Evolutionary conservation across 768 basidiomycete species (phyloP).

Genomic region (Tricholomella constricta): DNA sequence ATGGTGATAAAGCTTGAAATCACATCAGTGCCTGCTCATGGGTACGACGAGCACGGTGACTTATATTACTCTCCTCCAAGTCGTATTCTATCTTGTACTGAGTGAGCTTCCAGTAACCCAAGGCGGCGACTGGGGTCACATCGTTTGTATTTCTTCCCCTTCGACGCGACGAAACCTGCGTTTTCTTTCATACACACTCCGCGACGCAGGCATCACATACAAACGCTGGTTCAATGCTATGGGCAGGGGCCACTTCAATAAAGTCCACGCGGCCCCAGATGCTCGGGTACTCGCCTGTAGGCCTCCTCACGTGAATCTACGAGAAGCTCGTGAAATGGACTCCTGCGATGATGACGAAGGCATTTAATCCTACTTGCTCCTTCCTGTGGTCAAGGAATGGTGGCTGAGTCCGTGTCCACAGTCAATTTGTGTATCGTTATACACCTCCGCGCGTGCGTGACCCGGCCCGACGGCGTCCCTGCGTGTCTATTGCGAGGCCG

Average conservation of each 20-base stretch:
- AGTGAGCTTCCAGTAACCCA: conserved; percentile 50
- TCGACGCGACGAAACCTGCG: too few species aligned
- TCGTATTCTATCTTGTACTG: not conserved
- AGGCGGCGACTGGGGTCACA: conserved; percentile 50
- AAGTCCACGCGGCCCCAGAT: conserved; percentile 55
- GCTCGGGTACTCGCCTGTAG: conserved; percentile 60
- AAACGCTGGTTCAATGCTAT: conserved; percentile 27
- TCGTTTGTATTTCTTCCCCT: conserved; percentile 30
- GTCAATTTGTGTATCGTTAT: too few species aligned
- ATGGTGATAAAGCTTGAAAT: too few species aligned
- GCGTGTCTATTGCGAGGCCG: too few species aligned
- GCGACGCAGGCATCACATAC: conserved; percentile 35
- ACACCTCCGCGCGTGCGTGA: too few species aligned
- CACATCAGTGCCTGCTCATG: conserved; percentile 49
- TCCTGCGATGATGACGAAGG: conserved; percentile 55
- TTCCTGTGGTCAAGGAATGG: too few species aligned
- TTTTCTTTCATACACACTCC: conserved; percentile 24
- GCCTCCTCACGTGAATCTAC: conserved; percentile 56
- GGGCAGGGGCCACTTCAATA: conserved; percentile 39
- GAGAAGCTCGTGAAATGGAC: conserved; percentile 50
- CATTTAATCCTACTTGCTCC: too few species aligned
- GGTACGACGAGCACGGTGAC: conserved; percentile 51
- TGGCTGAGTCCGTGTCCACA: too few species aligned
- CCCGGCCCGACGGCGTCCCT: too few species aligned
- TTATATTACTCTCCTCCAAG: not conserved